Evolutionary conservation across 495 filamentous ascomycete species (phyloP).

Genomic region (Collariella sp.): DNA sequence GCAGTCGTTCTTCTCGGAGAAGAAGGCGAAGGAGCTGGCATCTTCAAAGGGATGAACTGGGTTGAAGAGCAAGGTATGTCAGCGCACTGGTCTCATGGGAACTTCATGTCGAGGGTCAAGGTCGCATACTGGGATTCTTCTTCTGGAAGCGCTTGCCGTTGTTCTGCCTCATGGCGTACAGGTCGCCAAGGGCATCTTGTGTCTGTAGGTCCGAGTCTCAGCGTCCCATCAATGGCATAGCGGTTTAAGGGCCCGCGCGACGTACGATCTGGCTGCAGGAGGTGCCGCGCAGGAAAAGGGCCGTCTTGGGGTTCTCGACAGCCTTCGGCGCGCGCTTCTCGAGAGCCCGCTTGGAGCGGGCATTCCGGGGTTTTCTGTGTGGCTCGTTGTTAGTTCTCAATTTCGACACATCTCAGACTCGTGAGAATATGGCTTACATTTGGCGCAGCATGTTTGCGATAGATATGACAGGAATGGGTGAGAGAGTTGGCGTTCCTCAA

Average conservation of each 20-base stretch:
- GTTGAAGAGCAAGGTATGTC: not conserved
- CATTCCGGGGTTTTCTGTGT: constrained; percentile 77
- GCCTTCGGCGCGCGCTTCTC: constrained; percentile 85
- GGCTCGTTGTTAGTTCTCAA: constrained; percentile 1
- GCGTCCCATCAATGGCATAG: not conserved
- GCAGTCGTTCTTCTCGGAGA: constrained; percentile 91
- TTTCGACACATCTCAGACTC: not conserved
- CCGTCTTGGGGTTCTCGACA: constrained; percentile 77
- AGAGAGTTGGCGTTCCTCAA: not conserved
- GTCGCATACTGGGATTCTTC: constrained; percentile 59
- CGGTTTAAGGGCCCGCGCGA: not conserved
- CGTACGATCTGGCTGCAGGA: constrained; percentile 62
- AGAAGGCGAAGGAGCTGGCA: constrained; percentile 75
- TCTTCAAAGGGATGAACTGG: constrained; percentile 79
- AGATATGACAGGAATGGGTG: not conserved
- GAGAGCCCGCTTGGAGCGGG: constrained; percentile 85
- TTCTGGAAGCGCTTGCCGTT: constrained; percentile 81
- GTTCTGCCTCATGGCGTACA: constrained; percentile 72
- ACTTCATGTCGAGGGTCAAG: not conserved
- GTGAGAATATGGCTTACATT: constrained; percentile 15
- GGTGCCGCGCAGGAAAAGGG: constrained; percentile 77
- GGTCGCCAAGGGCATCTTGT: constrained; percentile 71
- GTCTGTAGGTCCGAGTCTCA: constrained; percentile 10
- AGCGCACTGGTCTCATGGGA: not conserved
- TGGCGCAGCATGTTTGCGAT: constrained; percentile 27